Evolutionary conservation across 768 basidiomycete genomes (phyloP).

Genomic region (Serendipita sp.): DNA sequence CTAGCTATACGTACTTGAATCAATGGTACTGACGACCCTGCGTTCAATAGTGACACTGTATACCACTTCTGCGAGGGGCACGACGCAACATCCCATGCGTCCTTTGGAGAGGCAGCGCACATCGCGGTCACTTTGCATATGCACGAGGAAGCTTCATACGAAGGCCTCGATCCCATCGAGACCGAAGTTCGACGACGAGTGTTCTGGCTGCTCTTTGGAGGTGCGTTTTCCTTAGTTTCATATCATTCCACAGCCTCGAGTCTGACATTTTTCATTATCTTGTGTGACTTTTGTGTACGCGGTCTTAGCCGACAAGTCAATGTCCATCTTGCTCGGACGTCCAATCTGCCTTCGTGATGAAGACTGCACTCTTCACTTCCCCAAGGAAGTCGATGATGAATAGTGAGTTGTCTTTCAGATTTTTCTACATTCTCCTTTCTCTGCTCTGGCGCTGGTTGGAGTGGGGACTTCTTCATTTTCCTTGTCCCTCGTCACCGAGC

Average conservation of each 20-base stretch:
- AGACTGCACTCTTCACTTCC: slow-evolving; percentile 79
- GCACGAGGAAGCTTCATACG: slow-evolving; percentile 76
- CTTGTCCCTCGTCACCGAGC: too few species aligned
- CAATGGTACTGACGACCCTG: background rate
- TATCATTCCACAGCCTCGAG: slow-evolving; percentile 4
- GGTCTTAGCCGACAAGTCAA: slow-evolving; percentile 65
- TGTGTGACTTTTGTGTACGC: slow-evolving; percentile 6
- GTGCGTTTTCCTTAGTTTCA: slow-evolving; percentile 24
- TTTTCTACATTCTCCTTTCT: slow-evolving; percentile 4
- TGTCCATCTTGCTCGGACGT: slow-evolving; percentile 68
- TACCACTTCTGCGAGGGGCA: slow-evolving; percentile 85
- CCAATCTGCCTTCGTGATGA: slow-evolving; percentile 79
- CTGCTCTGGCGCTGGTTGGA: too few species aligned
- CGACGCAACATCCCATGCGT: slow-evolving; percentile 73
- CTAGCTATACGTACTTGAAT: background rate
- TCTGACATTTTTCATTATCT: slow-evolving; percentile 5
- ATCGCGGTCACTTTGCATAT: slow-evolving; percentile 68
- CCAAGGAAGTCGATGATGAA: slow-evolving; percentile 77
- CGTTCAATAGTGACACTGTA: slow-evolving; percentile 44
- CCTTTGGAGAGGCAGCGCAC: slow-evolving; percentile 74
- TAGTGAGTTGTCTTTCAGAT: slow-evolving; percentile 38
- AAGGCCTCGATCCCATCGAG: slow-evolving; percentile 71
- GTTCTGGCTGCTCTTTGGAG: slow-evolving; percentile 84
- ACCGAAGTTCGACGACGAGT: slow-evolving; percentile 70
- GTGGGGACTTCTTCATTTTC: background rate